phyloP scores from a whole-genome alignment of 2,329 filamentous ascomycete species.

The Cryoendolithus antarcticus region DNA sequence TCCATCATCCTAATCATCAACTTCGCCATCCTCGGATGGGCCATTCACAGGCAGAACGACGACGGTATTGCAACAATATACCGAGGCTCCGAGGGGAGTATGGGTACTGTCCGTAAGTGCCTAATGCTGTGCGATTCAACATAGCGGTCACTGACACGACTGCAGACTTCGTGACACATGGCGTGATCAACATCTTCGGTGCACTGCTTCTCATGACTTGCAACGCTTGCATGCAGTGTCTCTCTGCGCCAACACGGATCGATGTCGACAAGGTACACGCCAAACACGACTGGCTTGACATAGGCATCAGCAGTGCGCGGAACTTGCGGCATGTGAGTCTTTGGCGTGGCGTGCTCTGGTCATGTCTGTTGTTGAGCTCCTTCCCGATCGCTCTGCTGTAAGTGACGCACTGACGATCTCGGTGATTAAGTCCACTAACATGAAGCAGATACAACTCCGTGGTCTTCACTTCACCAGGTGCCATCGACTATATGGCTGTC shows the following conservation, averaged over 20 bases:
- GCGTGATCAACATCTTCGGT: constrained; percentile 37
- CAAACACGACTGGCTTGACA: constrained; percentile 29
- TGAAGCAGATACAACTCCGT: too few species aligned
- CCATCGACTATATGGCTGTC: too few species aligned
- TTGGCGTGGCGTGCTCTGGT: constrained; percentile 13
- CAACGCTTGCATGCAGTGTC: constrained; percentile 41
- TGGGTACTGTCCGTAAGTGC: too few species aligned
- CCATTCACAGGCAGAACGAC: constrained; percentile 3
- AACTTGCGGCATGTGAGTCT: constrained; percentile 23
- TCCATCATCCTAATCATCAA: constrained; percentile 4
- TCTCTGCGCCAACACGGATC: constrained; percentile 37
- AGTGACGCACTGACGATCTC: too few species aligned
- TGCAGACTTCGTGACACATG: constrained; percentile 19
- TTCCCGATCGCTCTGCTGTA: too few species aligned
- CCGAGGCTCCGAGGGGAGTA: too few species aligned
- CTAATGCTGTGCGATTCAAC: constrained; percentile 3
- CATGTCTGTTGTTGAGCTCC: too few species aligned
- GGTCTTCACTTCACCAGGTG: too few species aligned
- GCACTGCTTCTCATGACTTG: constrained; percentile 35
- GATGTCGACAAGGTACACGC: constrained; percentile 39
- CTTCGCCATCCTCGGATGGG: constrained; percentile 3
- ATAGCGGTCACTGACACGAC: constrained; percentile 1
- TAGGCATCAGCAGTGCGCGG: constrained; percentile 32
- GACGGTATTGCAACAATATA: too few species aligned
- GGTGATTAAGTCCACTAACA: too few species aligned